Evolutionary conservation across 306 rosid species (phyloP), one percentile per base, ranked within the genome.

Genomic region (Prunus padus): DNA sequence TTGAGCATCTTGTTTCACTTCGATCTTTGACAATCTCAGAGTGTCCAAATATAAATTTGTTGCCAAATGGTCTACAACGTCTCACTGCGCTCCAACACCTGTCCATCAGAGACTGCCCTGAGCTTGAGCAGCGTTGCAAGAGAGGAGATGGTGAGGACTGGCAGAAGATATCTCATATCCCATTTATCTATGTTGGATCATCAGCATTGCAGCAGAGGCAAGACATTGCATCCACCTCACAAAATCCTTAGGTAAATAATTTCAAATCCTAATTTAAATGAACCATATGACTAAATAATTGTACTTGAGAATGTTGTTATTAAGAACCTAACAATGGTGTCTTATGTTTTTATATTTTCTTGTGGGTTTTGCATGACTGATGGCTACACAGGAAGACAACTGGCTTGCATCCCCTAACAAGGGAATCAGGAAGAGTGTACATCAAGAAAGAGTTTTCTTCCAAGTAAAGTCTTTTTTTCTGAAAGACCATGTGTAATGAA

Each of bases 11-110:
- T 40, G 28, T 67, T 69, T 56, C 64, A 15, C 78, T 74, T 42
- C 47, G 84, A 63, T 75, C 68, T 26, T 69, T 80, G 76, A 19
- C 55, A 44, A n/a, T 80, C 51, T 80, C 80, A 51, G 76, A 80
- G 22, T 80, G 84, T 22, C 71, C 69, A 11, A 75, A 69, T 25
- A 8, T 75, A 26, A n/a, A 68, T 5, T 80, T 71, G 4, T 45
- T 75, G 57, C 84, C 84, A 8, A 54, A 23, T 69, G 46, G 46
- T 42, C 11, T 42, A 42, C 46, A 42, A 11, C 11, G 46, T 14
- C 54, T 49, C 19, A 49, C 18, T 49, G 15, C 54, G 18, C 54
- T 49, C 19, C 80, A 80, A 22, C 80, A 81, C 37, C 64, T 81
- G 3, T 81, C 80, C 1, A 54, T 81, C 60, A 76, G 61, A 46